These are phyloP conservation scores for Cunninghamia lanceolata DNA, from an alignment of 75 land plant genomes.

Conservation along the genomic window DNA sequence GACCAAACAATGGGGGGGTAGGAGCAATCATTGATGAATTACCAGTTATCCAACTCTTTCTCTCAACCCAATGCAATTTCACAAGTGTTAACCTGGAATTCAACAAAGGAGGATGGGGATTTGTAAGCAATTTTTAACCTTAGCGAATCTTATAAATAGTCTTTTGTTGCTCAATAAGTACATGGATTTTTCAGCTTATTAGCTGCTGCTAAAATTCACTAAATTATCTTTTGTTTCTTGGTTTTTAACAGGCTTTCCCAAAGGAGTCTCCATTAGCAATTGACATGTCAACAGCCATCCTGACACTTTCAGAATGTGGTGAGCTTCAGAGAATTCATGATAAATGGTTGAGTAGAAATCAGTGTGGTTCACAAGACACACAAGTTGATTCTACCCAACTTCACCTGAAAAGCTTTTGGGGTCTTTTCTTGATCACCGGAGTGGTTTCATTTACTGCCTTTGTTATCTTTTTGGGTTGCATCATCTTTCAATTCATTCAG, in stretches of 20 bases:
- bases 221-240: neutral
- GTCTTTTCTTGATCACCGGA: conserved; percentile 72
- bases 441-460: conserved; percentile 33
- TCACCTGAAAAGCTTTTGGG: conserved; percentile 70
- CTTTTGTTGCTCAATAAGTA: neutral
- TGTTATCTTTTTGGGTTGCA: conserved; percentile 21
- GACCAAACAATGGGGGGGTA: conserved; percentile 44
- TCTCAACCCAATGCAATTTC: conserved; percentile 28
- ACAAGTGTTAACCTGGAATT: conserved; percentile 40
- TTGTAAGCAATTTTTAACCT: conserved; percentile 31
- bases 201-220: neutral
- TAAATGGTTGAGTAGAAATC: conserved; percentile 52
- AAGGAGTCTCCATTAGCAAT: conserved; percentile 80
- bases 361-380: conserved; percentile 28
- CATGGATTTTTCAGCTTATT: neutral
- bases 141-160: neutral
- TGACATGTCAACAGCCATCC: conserved; percentile 82
- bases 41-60: conserved; percentile 56
- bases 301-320: conserved; percentile 73
- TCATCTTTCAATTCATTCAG: neutral
- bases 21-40: conserved; percentile 61
- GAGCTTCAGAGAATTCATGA: conserved; percentile 82
- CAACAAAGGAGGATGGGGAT: conserved; percentile 61
- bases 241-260: conserved; percentile 64
- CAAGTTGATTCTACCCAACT: conserved; percentile 38